Conservation (phyloP, 495 filamentous ascomycete genomes). For the Neurospora terricola region DNA sequence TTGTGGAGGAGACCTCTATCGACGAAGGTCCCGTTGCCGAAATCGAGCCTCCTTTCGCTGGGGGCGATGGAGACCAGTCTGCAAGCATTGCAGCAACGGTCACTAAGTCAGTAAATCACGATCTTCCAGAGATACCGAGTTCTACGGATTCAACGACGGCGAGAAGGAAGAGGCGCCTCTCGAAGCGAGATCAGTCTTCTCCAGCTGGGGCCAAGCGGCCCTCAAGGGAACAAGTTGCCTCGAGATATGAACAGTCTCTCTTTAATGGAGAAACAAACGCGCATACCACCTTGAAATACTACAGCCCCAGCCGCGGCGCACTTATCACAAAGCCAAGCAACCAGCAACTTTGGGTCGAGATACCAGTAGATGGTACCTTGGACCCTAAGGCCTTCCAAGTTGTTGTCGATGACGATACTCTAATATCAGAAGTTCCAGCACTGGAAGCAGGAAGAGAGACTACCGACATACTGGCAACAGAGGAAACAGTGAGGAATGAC, state of each 20-base stretch:
- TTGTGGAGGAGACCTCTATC: background rate
- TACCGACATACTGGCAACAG: background rate
- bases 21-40: background rate
- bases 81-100: background rate
- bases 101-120: background rate
- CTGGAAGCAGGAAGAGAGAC: background rate
- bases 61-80: background rate
- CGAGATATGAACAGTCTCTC: background rate
- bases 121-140: background rate
- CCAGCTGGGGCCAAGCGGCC: background rate
- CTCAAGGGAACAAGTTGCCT: background rate
- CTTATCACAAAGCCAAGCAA: slow-evolving; percentile 13
- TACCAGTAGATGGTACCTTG: background rate
- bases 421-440: background rate
- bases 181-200: background rate
- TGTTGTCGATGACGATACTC: background rate
- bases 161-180: background rate
- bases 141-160: background rate
- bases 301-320: background rate
- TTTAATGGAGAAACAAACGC: background rate
- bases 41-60: background rate
- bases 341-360: slow-evolving; percentile 19
- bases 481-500: background rate
- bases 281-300: background rate
- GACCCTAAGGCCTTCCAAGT: background rate